Conservation (phyloP, 495 filamentous ascomycete species). For the Usnea hakonensis region DNA sequence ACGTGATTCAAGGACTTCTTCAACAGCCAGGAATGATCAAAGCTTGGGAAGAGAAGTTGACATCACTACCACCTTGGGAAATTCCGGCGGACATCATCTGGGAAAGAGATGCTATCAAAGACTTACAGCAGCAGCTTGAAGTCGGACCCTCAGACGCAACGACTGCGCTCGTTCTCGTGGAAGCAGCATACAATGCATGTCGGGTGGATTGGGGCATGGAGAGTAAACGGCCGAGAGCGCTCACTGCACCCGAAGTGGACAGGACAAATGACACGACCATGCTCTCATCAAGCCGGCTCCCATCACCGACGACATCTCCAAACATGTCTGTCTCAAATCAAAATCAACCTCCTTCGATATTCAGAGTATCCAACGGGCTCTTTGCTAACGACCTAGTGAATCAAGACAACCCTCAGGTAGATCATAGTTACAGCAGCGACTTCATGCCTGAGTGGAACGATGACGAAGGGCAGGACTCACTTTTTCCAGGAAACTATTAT, state of each 20-base stretch:
- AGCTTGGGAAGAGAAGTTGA: not conserved
- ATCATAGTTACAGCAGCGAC: too few relatives aligned
- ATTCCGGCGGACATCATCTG: not conserved
- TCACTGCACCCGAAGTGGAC: not conserved
- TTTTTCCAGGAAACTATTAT: too few relatives aligned
- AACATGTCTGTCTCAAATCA: too few relatives aligned
- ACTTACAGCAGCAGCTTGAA: slow-evolving; percentile 3
- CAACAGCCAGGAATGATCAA: slow-evolving; percentile 2
- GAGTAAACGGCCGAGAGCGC: not conserved
- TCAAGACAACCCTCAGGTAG: too few relatives aligned
- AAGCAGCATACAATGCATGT: not conserved
- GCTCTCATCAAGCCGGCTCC: not conserved
- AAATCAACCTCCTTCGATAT: too few relatives aligned
- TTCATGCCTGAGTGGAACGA: too few relatives aligned
- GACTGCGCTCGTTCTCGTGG: not conserved
- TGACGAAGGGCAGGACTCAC: too few relatives aligned
- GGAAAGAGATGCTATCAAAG: not conserved
- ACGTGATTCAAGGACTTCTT: slow-evolving; percentile 9
- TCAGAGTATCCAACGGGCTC: too few relatives aligned
- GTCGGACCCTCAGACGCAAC: not conserved
- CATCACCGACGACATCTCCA: not conserved
- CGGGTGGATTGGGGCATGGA: not conserved
- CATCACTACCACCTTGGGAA: not conserved
- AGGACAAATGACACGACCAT: not conserved
- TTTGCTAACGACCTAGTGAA: too few relatives aligned